A percentile compares a stretch with the other conserved stretches of the same genome.
These are phyloP conservation scores for Trichoderma erinaceum DNA, from an alignment of 495 filamentous ascomycete genomes.

Conservation along the genomic window DNA sequence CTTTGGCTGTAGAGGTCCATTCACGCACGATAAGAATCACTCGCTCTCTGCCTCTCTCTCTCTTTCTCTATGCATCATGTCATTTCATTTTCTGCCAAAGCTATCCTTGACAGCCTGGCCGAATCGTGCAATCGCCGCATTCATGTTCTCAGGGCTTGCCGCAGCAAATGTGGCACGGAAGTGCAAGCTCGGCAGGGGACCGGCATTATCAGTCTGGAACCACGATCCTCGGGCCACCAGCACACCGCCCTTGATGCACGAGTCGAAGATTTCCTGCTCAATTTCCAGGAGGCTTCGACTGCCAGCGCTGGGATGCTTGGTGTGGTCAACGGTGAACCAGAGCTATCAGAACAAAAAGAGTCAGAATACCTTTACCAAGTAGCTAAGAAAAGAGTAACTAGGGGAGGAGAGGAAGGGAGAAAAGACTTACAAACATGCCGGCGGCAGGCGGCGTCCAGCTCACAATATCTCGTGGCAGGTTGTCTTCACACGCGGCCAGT, in stretches of 20 bases:
- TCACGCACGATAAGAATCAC: no score
- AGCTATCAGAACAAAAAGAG: constrained; percentile 40
- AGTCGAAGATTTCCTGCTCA: constrained; percentile 79
- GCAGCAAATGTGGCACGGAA: constrained; percentile 88
- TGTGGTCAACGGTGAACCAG: constrained; percentile 77
- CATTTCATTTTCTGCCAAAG: constrained; percentile 41
- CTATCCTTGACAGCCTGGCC: constrained; percentile 60
- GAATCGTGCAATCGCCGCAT: constrained; percentile 70
- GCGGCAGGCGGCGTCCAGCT: constrained; percentile 78
- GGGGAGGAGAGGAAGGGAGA: constrained; percentile 8
- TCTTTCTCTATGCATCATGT: not conserved
- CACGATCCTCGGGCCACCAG: constrained; percentile 77
- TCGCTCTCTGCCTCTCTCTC: not conserved
- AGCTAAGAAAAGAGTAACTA: not conserved
- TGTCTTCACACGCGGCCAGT: constrained; percentile 74
- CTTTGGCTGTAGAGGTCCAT: no score
- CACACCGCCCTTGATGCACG: constrained; percentile 62
- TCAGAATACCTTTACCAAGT: not conserved
- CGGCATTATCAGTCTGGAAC: constrained; percentile 63
- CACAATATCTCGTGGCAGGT: constrained; percentile 69
- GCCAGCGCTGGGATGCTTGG: constrained; percentile 58
- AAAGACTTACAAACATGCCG: constrained; percentile 87
- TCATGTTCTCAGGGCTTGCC: constrained; percentile 66
- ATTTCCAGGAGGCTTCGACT: constrained; percentile 59
- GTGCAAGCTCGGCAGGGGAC: constrained; percentile 52